Conservation (phyloP, 148 eudicot species). For the Rhododendron henanense region DNA sequence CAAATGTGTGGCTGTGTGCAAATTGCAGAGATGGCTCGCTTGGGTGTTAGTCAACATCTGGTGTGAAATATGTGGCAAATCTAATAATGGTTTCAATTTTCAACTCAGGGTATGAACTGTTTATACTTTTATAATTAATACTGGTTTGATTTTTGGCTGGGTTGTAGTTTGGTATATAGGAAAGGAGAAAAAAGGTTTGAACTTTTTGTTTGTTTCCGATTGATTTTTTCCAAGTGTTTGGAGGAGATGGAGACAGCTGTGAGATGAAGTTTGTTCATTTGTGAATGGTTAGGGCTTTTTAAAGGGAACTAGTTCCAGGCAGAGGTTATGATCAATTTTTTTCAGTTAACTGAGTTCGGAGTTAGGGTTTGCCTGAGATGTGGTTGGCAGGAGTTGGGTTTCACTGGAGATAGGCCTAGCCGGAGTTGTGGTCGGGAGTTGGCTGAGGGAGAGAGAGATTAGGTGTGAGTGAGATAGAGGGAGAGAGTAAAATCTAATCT, state of each 20-base stretch:
- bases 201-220: neutral
- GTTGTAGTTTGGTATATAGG: slow-evolving; percentile 1
- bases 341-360: neutral
- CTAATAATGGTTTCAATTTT: too few relatives aligned
- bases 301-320: neutral
- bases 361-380: neutral
- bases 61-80: too few relatives aligned
- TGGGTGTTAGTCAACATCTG: too few relatives aligned
- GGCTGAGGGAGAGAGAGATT: too few relatives aligned
- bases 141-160: neutral
- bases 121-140: neutral
- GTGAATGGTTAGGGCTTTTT: neutral
- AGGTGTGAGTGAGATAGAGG: too few relatives aligned
- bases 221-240: slow-evolving; percentile 1
- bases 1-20: too few relatives aligned
- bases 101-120: too few relatives aligned
- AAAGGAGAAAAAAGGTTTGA: neutral
- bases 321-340: slow-evolving; percentile 33
- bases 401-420: too few relatives aligned
- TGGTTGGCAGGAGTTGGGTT: too few relatives aligned
- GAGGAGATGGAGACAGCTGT: slow-evolving; percentile 20
- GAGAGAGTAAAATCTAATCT: too few relatives aligned
- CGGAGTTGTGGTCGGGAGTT: too few relatives aligned
- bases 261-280: neutral
- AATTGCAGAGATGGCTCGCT: too few relatives aligned